Base-by-base conservation (phyloP, 345 rosid species). In the Salix suchowensis region DNA sequence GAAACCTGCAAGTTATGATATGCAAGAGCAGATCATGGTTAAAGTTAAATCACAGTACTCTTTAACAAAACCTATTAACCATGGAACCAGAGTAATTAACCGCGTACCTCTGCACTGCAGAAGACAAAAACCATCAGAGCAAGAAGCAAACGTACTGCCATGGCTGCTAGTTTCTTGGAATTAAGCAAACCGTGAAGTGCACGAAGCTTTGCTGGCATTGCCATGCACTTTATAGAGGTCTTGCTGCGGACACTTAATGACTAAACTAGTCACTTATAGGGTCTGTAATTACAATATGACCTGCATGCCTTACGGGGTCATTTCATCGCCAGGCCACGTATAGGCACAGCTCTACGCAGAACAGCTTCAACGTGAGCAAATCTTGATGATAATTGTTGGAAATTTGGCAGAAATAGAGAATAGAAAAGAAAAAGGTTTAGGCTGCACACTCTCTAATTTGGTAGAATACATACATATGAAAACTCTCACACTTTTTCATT, bases 1-100 rank as follows among this genome's bases (percentile, higher is more conserved):
- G 87, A 79, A 52, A 84, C 87, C 84, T 78, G 62, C 24, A n/a
- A 7, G 62, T 44, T 44, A 44, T 73, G 9, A 19, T 3, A 39
- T 64, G 50, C 26, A 32, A n/a, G 7, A 21, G 11, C n/a, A 55
- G 62, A 55, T 55, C 62, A 7, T n/a, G 28, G 4, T 44, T 12
- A 2, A 12, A 44, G 48, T 44, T 44, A 44, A 44, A 44, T 44
- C 48, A 44, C 48, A 44, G 48, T n/a, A 3, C 12, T n/a, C 14
- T 21, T 21, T 55, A 55, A 55, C 61, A n/a, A 55, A 55, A n/a
- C n/a, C 24, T 9, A 18, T 19, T 7, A 52, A 18, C 28, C 28
- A 3, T 52, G 58, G 21, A 21, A 30, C 1, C n/a, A 60, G 24
- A 74, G 3, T 5, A 15, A 32, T 7, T 8, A 15, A 32, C 6